Evolutionary conservation across 1,284 basidiomycete genomes (phyloP).

Genomic region (Crepidotus sp.): DNA sequence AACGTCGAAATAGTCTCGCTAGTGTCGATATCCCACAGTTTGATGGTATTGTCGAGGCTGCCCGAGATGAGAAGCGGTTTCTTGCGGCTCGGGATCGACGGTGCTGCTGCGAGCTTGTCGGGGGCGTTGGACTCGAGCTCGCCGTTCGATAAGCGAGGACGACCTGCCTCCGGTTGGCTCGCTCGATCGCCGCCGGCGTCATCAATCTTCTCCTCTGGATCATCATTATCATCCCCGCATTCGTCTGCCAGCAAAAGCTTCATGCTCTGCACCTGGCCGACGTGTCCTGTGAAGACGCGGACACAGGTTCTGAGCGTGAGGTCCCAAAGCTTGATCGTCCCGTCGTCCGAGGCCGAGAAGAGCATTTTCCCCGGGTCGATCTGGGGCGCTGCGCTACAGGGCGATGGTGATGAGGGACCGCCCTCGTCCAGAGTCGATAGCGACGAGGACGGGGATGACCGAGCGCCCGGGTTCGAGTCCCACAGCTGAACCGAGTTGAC

Average conservation of each 20-base stretch:
- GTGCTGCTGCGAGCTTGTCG: conserved; percentile 12
- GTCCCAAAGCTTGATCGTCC: conserved; percentile 93
- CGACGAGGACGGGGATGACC: conserved; percentile 21
- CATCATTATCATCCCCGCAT: conserved; percentile 31
- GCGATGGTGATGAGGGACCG: conserved; percentile 17
- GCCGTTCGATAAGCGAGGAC: conserved; percentile 6
- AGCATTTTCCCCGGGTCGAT: conserved; percentile 86
- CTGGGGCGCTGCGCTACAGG: conserved; percentile 30
- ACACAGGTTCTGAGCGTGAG: conserved; percentile 75
- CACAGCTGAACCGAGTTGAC: conserved; percentile 93
- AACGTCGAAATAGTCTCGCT: conserved; percentile 76
- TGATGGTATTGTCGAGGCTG: conserved; percentile 92
- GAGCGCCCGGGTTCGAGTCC: conserved; percentile 52
- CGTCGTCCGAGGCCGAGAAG: conserved; percentile 95
- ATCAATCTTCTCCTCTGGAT: conserved; percentile 20
- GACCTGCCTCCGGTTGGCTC: conserved; percentile 8
- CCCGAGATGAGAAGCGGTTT: conserved; percentile 82
- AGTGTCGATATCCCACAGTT: conserved; percentile 91
- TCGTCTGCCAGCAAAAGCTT: conserved; percentile 64
- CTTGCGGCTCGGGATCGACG: conserved; percentile 19
- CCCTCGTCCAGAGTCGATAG: conserved; percentile 10
- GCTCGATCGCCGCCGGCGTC: conserved; percentile 7
- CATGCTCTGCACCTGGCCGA: conserved; percentile 92
- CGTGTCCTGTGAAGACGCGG: conserved; percentile 82
- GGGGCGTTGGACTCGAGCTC: conserved; percentile 5